Evolutionary conservation across 441 rosid genomes (phyloP).

Genomic region (Pelargonium exstipulatum): DNA sequence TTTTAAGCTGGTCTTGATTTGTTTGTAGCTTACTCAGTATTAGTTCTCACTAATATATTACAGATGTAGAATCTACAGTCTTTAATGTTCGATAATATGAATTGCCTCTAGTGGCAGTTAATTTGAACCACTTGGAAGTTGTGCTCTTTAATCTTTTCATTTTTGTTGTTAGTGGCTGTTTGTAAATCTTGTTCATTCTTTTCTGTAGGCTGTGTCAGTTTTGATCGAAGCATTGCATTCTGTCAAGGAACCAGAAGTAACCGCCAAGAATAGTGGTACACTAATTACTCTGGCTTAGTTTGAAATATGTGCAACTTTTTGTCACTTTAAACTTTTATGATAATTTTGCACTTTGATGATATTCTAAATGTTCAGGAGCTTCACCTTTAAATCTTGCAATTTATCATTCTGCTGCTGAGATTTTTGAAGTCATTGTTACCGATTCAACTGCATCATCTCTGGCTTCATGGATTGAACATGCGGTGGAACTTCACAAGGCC

Average conservation of each 20-base stretch:
- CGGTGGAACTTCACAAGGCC: constrained; percentile 82
- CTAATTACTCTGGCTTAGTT: constrained; percentile 19
- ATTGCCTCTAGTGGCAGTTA: neutral
- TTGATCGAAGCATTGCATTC: constrained; percentile 86
- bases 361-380: constrained; percentile 56
- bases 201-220: constrained; percentile 55
- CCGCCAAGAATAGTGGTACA: constrained; percentile 58
- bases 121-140: neutral
- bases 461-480: constrained; percentile 84
- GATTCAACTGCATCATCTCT: constrained; percentile 82
- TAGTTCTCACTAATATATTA: neutral
- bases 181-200: neutral
- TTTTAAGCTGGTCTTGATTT: neutral
- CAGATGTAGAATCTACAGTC: neutral
- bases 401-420: constrained; percentile 95
- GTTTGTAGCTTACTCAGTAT: neutral
- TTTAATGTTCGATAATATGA: too few relatives aligned
- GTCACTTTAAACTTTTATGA: constrained; percentile 20
- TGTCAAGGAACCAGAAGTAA: constrained; percentile 69
- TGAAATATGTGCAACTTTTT: constrained; percentile 15
- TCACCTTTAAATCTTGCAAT: constrained; percentile 89
- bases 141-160: too few relatives aligned
- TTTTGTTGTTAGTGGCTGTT: neutral
- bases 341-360: constrained; percentile 25
- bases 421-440: constrained; percentile 82